A percentile compares a stretch with the other conserved stretches of the same genome.
These are phyloP conservation scores for Fraxinus excelsior DNA, from an alignment of 257 asterid genomes.

Conservation along the genomic window DNA sequence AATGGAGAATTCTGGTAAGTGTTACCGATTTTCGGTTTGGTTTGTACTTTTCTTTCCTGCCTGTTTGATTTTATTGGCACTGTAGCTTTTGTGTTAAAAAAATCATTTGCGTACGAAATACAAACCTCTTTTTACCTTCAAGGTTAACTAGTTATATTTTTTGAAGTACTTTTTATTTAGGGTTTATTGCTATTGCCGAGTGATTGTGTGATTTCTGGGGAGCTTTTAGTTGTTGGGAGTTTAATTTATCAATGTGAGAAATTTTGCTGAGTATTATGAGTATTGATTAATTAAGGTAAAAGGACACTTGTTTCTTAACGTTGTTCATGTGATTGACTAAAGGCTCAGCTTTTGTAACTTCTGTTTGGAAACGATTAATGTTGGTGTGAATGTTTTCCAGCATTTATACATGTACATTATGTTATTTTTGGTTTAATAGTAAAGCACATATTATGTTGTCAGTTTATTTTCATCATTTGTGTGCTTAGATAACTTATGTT, in stretches of 20 bases:
- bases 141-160: constrained; percentile 4
- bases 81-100: constrained; percentile 5
- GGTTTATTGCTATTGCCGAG: constrained; percentile 11
- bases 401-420: background rate
- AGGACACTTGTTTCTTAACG: background rate
- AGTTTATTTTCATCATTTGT: too few relatives aligned
- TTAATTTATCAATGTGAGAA: constrained; percentile 2
- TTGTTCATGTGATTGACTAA: background rate
- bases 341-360: background rate
- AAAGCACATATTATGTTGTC: background rate
- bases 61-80: constrained; percentile 2
- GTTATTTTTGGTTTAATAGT: background rate
- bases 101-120: background rate
- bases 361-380: constrained; percentile 21
- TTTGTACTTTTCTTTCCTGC: constrained; percentile 2
- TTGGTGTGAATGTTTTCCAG: constrained; percentile 6
- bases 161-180: background rate
- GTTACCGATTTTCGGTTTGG: background rate
- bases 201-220: background rate
- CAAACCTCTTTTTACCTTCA: constrained; percentile 6
- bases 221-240: background rate
- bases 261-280: background rate
- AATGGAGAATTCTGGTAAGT: constrained; percentile 52
- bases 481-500: background rate
- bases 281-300: constrained; percentile 21